Percentiles rank a stretch among this genome's conserved stretches.
phyloP scores from a whole-genome alignment of 1,284 basidiomycete genomes.

The Pseudozyma tsukubaensis region DNA sequence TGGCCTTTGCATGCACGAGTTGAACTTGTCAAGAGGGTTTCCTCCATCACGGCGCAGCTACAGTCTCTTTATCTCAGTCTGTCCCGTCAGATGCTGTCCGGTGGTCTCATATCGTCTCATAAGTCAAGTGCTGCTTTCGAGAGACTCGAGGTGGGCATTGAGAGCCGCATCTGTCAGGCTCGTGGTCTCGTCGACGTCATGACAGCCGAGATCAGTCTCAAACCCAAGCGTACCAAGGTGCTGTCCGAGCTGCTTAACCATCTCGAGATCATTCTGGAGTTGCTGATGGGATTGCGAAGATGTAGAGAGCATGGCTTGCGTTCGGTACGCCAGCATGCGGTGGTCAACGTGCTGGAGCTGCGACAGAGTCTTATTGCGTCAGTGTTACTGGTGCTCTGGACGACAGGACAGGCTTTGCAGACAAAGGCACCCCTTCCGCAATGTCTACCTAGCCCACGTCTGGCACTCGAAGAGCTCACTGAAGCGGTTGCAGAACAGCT shows the following conservation, averaged over 20 bases:
- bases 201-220: conserved; percentile 70
- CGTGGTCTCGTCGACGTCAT: conserved; percentile 67
- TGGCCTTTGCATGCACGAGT: conserved; percentile 65
- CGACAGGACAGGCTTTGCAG: conserved; percentile 70
- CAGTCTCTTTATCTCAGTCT: conserved; percentile 59
- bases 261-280: conserved; percentile 69
- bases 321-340: conserved; percentile 69
- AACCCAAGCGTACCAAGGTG: conserved; percentile 70
- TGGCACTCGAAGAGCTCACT: conserved; percentile 63
- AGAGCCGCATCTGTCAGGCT: conserved; percentile 66
- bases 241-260: conserved; percentile 70
- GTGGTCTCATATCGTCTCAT: conserved; percentile 32
- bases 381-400: conserved; percentile 71
- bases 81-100: conserved; percentile 60
- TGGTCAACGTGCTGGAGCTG: conserved; percentile 71
- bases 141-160: conserved; percentile 61
- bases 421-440: conserved; percentile 71
- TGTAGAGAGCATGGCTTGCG: conserved; percentile 68
- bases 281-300: conserved; percentile 69
- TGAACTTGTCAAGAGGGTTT: conserved; percentile 50
- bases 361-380: conserved; percentile 70
- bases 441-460: conserved; percentile 70
- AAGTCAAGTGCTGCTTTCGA: conserved; percentile 47
- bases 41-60: conserved; percentile 44
- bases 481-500: conserved; percentile 49